Evolutionary conservation across 768 basidiomycete species (phyloP), one percentile per base, ranked within the genome.

Genomic region (Termitomyces sp.): DNA sequence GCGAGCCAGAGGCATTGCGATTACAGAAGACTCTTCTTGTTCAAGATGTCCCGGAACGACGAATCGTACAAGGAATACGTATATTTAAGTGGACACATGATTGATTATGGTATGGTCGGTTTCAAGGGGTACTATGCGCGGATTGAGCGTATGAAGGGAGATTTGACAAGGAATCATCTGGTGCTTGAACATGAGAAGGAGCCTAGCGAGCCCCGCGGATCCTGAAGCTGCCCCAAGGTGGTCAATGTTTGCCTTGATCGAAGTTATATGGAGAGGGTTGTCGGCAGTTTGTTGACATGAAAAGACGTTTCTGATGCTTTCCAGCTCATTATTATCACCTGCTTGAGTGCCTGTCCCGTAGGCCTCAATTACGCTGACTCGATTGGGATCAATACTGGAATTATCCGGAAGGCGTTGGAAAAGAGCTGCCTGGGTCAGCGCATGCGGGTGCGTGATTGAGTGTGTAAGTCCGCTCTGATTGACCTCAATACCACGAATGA

Each of bases 201-300:
- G 72, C 59, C 91, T 91, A 7, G 84, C 87, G 5, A 91, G 77
- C 18, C 88, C 81, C 7, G 86, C 85, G 5, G 84, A 81, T 1
- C 90, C 89, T 12, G 88, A 89, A 13, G 89, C 88, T 0, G 87
- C 87, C 67, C 89, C 90, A 4, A 87, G 73, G 66, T 91, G 89
- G 0, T 89, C 89, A 26, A 90, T 81, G 65, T 89, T 90, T 9
- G 81, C 85, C 63, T 90, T 90, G 63, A 90, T 74, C 3, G 86
- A 87, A 7, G 85, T 84, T 23, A 91, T 70, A 64, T 88, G 80
- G 20, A 91, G 80, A 10, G 81, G 81, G 55, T 84, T 83, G 58
- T 71, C 68, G 13, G 66, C 56, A 2, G 71, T 66, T 47, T 82
- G 79, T 48, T 72, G 69, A 36, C 61, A 61, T 3, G 78, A 74